These are phyloP conservation scores for Colletotrichum plurivorum DNA, from an alignment of 2,329 filamentous ascomycete genomes.

Conservation along the genomic window DNA sequence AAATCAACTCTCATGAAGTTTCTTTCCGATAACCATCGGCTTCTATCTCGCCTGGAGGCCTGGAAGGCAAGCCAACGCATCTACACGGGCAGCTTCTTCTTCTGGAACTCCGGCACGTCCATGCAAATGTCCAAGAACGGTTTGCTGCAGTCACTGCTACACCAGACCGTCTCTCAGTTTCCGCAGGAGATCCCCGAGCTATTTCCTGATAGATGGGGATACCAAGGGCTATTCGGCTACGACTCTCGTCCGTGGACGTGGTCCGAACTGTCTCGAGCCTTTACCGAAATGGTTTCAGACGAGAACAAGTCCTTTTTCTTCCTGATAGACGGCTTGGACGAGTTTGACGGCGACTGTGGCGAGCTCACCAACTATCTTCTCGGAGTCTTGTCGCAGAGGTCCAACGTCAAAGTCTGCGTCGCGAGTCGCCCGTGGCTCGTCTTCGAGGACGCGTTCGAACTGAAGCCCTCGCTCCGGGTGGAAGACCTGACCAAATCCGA, in stretches of 20 bases:
- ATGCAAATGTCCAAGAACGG: conserved; percentile 53
- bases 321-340: conserved; percentile 47
- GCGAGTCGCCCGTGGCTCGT: conserved; percentile 48
- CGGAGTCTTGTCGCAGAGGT: neutral
- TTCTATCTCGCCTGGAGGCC: conserved; percentile 37
- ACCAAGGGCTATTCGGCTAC: conserved; percentile 4
- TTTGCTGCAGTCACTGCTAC: conserved; percentile 49
- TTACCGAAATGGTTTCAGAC: neutral
- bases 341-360: conserved; percentile 39
- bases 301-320: conserved; percentile 33
- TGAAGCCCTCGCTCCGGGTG: conserved; percentile 26
- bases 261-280: conserved; percentile 7
- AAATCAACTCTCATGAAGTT: conserved; percentile 60
- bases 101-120: conserved; percentile 49
- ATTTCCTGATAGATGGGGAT: conserved; percentile 29
- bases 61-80: conserved; percentile 48
- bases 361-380: conserved; percentile 31
- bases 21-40: conserved; percentile 43
- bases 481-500: conserved; percentile 40
- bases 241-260: conserved; percentile 13
- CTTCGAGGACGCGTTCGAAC: conserved; percentile 41
- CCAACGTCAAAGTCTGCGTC: conserved; percentile 48
- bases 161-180: neutral
- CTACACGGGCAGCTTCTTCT: conserved; percentile 50
- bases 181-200: conserved; percentile 46